Base-by-base conservation (phyloP, 2,329 filamentous ascomycete species). In the Verticillium nubilum region DNA sequence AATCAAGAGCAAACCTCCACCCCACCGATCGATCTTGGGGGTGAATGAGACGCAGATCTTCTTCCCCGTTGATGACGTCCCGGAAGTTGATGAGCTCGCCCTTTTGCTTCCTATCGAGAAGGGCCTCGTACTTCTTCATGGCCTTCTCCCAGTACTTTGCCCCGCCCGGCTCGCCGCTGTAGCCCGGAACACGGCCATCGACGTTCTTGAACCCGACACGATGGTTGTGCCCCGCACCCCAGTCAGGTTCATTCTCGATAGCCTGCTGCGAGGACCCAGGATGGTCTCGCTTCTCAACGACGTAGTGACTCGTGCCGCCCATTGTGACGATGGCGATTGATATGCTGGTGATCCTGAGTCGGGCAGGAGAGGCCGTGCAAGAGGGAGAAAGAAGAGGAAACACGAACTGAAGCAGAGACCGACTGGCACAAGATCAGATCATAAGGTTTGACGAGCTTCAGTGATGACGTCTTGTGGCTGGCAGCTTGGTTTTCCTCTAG, bases 1-100 rank as follows among this genome's bases (percentile, higher is more conserved):
- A 72, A 35, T 81, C 70, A 0, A 83, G 67, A 12, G 82, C 77
- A 63, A 78, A 81, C 35, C 80, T 70, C 80, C 80, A 83, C 7
- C 78, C 76, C 4, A 73, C 57, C 3, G 78, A 76, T 58, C 76
- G 74, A 31, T 77, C 73, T 19, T 77, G 72, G 0, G 78, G 78
- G 52, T 76, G 68, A 1, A 70, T 62, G 4, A 81, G 64, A 64
- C 79, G 75, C 50, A 79, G 74, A 60, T 81, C 74, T 67, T 78
- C 57, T 52, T 72, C 66, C 27, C 64, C 63, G 3, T 64, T 58
- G 33, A 76, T 68, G 26, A 75, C 56, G 58, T 77, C 72, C 3
- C 72, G 67, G 29, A 76, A 78, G 54, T 73, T 76, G 61, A 77
- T 57, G 9, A 78, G 63, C 1, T 72, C 66, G 0, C 72, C 73